These are phyloP conservation scores for Mercurialis annua DNA, from an alignment of 345 rosid genomes.

Conservation along the genomic window DNA sequence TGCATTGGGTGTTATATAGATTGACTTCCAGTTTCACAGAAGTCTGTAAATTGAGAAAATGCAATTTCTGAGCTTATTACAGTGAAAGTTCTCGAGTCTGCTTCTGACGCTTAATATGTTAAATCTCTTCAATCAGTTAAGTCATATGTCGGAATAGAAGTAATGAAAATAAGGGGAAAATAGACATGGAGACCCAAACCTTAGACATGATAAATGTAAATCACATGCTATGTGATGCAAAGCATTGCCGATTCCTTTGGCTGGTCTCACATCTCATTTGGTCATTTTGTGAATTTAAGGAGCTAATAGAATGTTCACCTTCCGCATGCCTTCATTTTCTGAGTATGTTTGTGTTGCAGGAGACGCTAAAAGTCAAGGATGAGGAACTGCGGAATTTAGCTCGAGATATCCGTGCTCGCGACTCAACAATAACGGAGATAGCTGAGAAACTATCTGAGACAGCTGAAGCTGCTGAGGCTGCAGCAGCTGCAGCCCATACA, in stretches of 20 bases:
- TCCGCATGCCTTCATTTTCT: slow-evolving; percentile 14
- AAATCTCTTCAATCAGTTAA: not conserved
- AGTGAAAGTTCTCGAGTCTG: not conserved
- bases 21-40: not conserved
- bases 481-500: slow-evolving; percentile 86
- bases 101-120: not conserved
- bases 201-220: not conserved
- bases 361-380: slow-evolving; percentile 91
- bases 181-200: not conserved
- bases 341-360: slow-evolving; percentile 45
- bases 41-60: not conserved
- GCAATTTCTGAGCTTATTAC: not conserved
- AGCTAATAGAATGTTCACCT: slow-evolving; percentile 10
- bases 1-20: not conserved
- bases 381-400: slow-evolving; percentile 91
- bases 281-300: slow-evolving; percentile 7
- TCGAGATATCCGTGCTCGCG: slow-evolving; percentile 82
- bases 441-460: slow-evolving; percentile 91
- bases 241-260: not conserved
- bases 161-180: not conserved
- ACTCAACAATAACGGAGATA: slow-evolving; percentile 82
- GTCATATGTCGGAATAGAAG: not conserved
- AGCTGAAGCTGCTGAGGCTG: slow-evolving; percentile 98
- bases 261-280: slow-evolving; percentile 3
- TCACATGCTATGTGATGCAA: not conserved